These are phyloP conservation scores for Scheffersomyces lignicola DNA, from an alignment of 1,139 yeast species.

Conservation along the genomic window DNA sequence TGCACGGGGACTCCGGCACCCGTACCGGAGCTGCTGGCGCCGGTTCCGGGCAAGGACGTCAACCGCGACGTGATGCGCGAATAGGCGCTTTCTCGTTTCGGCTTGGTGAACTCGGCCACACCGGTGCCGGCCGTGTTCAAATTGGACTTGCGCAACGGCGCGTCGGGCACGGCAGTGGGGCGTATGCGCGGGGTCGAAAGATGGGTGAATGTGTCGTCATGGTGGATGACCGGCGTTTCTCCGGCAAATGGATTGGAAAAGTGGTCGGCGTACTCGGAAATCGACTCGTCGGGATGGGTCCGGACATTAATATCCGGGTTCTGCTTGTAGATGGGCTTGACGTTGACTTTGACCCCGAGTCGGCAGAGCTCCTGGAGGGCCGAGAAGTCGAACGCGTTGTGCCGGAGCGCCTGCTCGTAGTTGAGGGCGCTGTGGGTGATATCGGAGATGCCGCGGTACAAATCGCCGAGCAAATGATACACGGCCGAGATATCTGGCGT, in stretches of 20 bases:
- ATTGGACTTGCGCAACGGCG: slow-evolving; percentile 50
- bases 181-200: slow-evolving; percentile 51
- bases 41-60: slow-evolving; percentile 22
- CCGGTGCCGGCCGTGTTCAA: slow-evolving; percentile 13
- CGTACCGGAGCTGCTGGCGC: background rate
- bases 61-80: slow-evolving; percentile 56
- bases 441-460: slow-evolving; percentile 61
- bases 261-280: slow-evolving; percentile 6
- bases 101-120: slow-evolving; percentile 32
- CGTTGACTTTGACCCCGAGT: slow-evolving; percentile 67
- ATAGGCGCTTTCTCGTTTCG: slow-evolving; percentile 32
- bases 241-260: slow-evolving; percentile 27
- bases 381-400: slow-evolving; percentile 84
- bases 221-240: slow-evolving; percentile 14
- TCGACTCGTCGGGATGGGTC: slow-evolving; percentile 2
- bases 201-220: slow-evolving; percentile 26
- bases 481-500: slow-evolving; percentile 68
- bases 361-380: slow-evolving; percentile 77
- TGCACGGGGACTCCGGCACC: slow-evolving; percentile 5
- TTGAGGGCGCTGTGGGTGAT: slow-evolving; percentile 63
- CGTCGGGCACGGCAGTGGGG: slow-evolving; percentile 47
- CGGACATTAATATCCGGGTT: slow-evolving; percentile 9
- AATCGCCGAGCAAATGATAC: slow-evolving; percentile 68
- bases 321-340: slow-evolving; percentile 56
- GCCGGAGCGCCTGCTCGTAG: slow-evolving; percentile 66